Evolutionary conservation across 2,329 filamentous ascomycete species (phyloP), one percentile per base, ranked within the genome.

Genomic region (Basipetospora sp.): DNA sequence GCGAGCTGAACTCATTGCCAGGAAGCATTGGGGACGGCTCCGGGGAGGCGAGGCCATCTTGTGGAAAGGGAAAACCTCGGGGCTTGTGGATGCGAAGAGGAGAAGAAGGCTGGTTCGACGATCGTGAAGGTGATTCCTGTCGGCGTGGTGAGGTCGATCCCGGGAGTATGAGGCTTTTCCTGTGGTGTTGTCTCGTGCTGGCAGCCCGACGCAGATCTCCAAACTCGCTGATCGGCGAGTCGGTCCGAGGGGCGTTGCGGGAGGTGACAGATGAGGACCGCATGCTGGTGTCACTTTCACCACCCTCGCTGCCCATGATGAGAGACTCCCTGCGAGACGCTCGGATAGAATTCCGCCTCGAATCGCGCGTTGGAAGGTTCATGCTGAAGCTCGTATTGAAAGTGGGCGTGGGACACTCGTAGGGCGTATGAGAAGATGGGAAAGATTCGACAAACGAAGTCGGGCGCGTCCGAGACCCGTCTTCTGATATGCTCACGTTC

Each of bases 211-310:
- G 72, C 16, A 94, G 63, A 45, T 75, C 71, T 37, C 81, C 77
- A 50, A 87, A 76, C 43, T 96, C 90, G 4, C 86, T 92, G 15
- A 84, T 80, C 2, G 90, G 90, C 1, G 90, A 98, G 43, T 94
- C 87, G 1, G 83, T 87, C 44, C 86, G 71, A 32, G 76, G 65
- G 9, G 74, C 74, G 25, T 63, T 62, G 9, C 76, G 70, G 4
- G 83, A 80, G 35, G 84, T 63, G 4, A 80, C 64, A 0, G 86
- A 92, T 3, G 75, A 74, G 1, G 88, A 96, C 31, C 81, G 74
- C 38, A 86, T 69, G 54, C 87, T 96, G 39, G 81, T 83, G 52
- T 98, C 90, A 50, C 87, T 94, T 39, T 85, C 85, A 9, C 77
- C 78, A 15, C 75, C 63, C 54, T 98, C 90, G 44, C 83, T 87